Percentiles rank a stretch among this genome's conserved stretches.
Conservation (phyloP, 257 asterid genomes). For the Capsicum chinense region DNA sequence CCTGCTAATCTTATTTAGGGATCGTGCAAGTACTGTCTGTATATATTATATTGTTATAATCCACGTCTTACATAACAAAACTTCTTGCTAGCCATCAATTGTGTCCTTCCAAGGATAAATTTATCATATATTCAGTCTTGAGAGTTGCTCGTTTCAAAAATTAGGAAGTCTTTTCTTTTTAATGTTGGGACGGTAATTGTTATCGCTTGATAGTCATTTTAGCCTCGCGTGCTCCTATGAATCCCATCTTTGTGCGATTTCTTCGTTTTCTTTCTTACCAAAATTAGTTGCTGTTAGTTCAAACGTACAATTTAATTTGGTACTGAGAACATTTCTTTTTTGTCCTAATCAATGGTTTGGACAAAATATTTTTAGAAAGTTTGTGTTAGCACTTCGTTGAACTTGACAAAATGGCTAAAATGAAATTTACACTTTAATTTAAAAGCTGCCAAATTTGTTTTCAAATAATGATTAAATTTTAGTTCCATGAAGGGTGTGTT, state of each 20-base stretch:
- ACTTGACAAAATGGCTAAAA: not conserved
- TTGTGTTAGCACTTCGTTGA: not conserved
- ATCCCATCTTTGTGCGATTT: not conserved
- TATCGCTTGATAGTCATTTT: not conserved
- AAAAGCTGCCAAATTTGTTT: not conserved
- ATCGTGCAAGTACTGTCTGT: not conserved
- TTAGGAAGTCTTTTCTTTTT: not conserved
- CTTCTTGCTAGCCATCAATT: not conserved
- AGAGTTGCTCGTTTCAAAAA: not conserved
- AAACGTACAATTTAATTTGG: not conserved
- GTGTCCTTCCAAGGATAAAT: not conserved
- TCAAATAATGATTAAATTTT: not conserved
- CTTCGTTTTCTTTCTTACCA: not conserved
- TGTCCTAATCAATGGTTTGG: not conserved
- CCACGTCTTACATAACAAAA: not conserved
- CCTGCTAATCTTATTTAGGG: not conserved
- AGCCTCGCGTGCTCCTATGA: not conserved
- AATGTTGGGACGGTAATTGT: not conserved
- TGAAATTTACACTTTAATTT: not conserved
- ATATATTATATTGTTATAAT: not conserved
- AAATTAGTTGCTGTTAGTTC: not conserved
- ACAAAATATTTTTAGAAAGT: not conserved
- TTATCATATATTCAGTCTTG: not conserved
- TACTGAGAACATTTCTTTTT: not conserved
- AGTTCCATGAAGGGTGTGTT: too few species aligned